These are phyloP conservation scores for Malania oleifera DNA, from an alignment of 164 flowering plant genomes.

Conservation along the genomic window DNA sequence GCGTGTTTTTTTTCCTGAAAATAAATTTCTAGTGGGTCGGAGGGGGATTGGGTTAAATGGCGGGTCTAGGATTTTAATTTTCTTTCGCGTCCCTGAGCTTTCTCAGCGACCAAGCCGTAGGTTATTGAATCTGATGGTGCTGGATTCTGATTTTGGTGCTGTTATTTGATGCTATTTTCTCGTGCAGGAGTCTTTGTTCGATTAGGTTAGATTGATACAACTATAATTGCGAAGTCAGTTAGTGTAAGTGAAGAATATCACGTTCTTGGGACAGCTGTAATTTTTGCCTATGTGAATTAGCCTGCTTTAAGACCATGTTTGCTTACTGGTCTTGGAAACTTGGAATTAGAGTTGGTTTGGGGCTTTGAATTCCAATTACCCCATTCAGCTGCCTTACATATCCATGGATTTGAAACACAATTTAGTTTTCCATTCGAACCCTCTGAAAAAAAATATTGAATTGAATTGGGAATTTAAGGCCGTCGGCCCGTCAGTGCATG, in stretches of 20 bases:
- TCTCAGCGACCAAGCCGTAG: not conserved
- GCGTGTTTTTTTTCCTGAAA: no score
- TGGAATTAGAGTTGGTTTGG: not conserved
- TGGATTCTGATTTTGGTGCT: not conserved
- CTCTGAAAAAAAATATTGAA: no score
- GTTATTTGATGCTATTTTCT: no score
- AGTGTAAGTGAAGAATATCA: not conserved
- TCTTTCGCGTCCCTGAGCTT: not conserved
- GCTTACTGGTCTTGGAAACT: not conserved
- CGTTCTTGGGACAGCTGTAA: not conserved
- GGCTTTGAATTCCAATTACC: not conserved
- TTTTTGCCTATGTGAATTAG: not conserved
- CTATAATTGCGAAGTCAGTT: not conserved
- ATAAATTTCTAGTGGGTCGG: no score
- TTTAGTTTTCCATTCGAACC: no score
- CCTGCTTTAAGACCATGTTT: not conserved
- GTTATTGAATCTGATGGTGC: slow-evolving; percentile 5
- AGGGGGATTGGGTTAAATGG: not conserved
- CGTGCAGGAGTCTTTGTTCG: not conserved
- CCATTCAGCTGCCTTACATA: not conserved
- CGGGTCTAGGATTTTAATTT: not conserved
- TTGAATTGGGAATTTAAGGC: no score
- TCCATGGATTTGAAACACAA: not conserved
- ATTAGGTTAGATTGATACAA: not conserved
- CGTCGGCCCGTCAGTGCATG: no score